Evolutionary conservation across 169 alveolate species (phyloP).

Genomic region (Plasmodium berghei): DNA sequence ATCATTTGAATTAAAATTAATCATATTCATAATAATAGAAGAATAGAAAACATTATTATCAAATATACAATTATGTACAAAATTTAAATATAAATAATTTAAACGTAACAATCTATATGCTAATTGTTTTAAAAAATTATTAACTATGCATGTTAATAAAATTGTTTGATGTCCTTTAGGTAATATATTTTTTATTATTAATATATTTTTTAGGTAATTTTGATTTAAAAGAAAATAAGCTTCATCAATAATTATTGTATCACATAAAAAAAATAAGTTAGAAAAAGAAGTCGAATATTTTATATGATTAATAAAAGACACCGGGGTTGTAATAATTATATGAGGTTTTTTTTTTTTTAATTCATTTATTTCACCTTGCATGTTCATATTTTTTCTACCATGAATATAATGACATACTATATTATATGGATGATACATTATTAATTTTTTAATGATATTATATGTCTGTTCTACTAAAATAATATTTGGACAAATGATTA

Average conservation of each 20-base stretch:
- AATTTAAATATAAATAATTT: slow-evolving; percentile 62
- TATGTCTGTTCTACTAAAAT: slow-evolving; percentile 66
- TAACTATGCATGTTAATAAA: slow-evolving; percentile 60
- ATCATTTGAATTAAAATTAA: not conserved
- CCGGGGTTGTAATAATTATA: slow-evolving; percentile 68
- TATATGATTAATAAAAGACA: slow-evolving; percentile 29
- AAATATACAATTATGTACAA: slow-evolving; percentile 58
- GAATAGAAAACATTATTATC: slow-evolving; percentile 11
- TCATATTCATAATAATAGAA: not conserved
- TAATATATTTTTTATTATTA: slow-evolving; percentile 49
- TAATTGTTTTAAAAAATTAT: slow-evolving; percentile 58
- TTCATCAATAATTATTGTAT: slow-evolving; percentile 64
- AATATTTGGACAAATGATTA: slow-evolving; percentile 58
- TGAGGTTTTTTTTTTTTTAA: slow-evolving; percentile 69
- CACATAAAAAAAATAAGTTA: slow-evolving; percentile 62
- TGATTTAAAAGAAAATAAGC: slow-evolving; percentile 59
- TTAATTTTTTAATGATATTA: slow-evolving; percentile 35
- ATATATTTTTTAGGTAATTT: slow-evolving; percentile 48
- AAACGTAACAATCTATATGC: slow-evolving; percentile 63
- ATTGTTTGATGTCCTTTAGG: slow-evolving; percentile 71
- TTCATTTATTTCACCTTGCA: slow-evolving; percentile 51
- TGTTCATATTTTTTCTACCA: slow-evolving; percentile 72
- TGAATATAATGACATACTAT: slow-evolving; percentile 56
- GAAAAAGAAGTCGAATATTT: slow-evolving; percentile 18
- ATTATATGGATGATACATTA: slow-evolving; percentile 68